Conservation (phyloP, 371 early-diverging fungal species). For the Nematocida homosporus region DNA sequence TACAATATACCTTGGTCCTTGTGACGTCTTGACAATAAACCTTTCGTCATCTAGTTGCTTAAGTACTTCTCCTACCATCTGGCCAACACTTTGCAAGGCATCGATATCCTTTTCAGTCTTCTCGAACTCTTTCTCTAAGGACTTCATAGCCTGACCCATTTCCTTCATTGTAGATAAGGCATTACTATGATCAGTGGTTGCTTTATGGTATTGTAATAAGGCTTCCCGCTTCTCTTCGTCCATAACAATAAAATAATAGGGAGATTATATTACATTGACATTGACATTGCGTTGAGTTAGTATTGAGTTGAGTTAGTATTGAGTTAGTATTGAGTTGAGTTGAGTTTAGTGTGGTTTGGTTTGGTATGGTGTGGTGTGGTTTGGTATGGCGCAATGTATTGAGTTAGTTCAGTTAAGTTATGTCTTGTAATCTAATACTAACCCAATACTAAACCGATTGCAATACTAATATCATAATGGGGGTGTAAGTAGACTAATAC, state of each 20-base stretch:
- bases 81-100: conserved; percentile 93
- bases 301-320: too few species aligned
- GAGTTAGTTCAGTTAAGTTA: too few species aligned
- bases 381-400: too few species aligned
- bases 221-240: conserved; percentile 43
- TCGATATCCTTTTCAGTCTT: conserved; percentile 95
- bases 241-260: conserved; percentile 52
- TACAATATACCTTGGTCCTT: conserved; percentile 96
- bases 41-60: conserved; percentile 92
- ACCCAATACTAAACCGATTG: too few species aligned
- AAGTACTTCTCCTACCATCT: conserved; percentile 95
- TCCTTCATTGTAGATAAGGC: conserved; percentile 27
- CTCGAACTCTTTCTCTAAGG: conserved; percentile 78
- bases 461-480: too few species aligned
- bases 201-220: conserved; percentile 46
- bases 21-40: conserved; percentile 94
- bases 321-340: too few species aligned
- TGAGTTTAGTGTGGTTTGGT: too few species aligned
- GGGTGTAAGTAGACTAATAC: too few species aligned
- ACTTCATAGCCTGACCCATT: conserved; percentile 70
- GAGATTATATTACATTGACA: not conserved
- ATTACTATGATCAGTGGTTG: conserved; percentile 14
- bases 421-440: too few species aligned
- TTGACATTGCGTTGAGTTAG: not conserved
- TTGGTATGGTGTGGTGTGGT: too few species aligned